Percentiles rank a stretch among this genome's conserved stretches.
Evolutionary conservation across 345 rosid genomes (phyloP).

Genomic region (Salix koriyanagi): DNA sequence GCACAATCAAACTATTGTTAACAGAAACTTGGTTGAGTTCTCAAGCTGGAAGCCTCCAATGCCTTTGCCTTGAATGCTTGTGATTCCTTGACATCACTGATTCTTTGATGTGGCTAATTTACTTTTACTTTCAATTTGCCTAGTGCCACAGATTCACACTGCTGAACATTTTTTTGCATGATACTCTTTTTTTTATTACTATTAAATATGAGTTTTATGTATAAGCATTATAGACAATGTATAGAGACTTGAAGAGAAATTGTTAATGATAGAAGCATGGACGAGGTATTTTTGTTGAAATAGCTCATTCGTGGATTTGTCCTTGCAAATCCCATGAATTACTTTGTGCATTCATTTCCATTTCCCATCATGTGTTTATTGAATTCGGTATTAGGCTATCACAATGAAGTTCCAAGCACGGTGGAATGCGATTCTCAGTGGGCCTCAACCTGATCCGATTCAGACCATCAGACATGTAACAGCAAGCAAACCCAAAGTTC

Average conservation of each 20-base stretch:
- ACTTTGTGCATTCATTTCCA: not conserved
- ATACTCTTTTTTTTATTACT: not conserved
- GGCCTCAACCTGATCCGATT: no score
- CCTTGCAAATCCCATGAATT: not conserved
- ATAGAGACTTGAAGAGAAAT: not conserved
- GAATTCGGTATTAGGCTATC: not conserved
- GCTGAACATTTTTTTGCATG: not conserved
- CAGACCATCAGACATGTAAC: no score
- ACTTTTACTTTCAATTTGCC: not conserved
- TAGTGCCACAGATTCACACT: not conserved
- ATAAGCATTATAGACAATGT: not conserved
- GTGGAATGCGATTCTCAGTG: no score
- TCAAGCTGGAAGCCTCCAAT: conserved; percentile 73
- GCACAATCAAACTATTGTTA: conserved; percentile 69
- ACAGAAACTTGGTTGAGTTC: conserved; percentile 63
- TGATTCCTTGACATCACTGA: not conserved
- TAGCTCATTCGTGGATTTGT: not conserved
- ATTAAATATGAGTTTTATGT: not conserved
- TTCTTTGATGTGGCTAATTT: not conserved
- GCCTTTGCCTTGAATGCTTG: conserved; percentile 45
- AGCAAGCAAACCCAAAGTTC: no score
- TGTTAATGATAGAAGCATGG: not conserved
- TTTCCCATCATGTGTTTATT: not conserved
- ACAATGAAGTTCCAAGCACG: not conserved
- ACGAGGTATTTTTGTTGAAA: not conserved